Evolutionary conservation across 106 monocot genomes (phyloP).

Genomic region (Narthecium ossifragum): DNA sequence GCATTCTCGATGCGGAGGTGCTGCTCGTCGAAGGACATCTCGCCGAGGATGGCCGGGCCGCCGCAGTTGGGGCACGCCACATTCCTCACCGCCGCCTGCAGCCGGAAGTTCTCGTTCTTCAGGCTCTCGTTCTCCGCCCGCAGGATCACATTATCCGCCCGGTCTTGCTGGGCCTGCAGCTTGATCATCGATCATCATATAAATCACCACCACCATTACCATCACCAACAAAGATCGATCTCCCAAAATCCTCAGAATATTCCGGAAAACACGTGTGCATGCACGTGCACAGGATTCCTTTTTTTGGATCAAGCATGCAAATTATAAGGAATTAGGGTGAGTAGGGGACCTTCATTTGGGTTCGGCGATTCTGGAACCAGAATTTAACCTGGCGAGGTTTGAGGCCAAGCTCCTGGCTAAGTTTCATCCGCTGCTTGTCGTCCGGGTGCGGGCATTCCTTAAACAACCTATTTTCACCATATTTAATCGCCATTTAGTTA

Average conservation of each 20-base stretch:
- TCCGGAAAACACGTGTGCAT: neutral
- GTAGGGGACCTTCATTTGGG: conserved; percentile 82
- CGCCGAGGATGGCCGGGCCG: conserved; percentile 77
- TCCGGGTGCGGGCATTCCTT: conserved; percentile 98
- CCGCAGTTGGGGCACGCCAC: conserved; percentile 89
- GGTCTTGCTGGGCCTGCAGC: conserved; percentile 95
- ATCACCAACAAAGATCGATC: neutral
- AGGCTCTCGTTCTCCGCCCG: conserved; percentile 86
- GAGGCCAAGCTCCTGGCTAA: conserved; percentile 94
- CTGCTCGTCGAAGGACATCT: conserved; percentile 91
- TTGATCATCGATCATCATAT: too few relatives aligned
- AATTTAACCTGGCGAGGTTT: conserved; percentile 98
- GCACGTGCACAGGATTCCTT: too few relatives aligned
- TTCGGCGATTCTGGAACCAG: conserved; percentile 99
- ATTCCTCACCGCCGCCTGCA: conserved; percentile 82
- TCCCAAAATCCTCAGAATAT: neutral
- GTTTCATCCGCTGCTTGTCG: conserved; percentile 89
- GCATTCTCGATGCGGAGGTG: conserved; percentile 93
- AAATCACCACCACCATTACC: too few relatives aligned
- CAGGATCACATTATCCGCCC: conserved; percentile 76
- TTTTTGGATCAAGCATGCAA: too few relatives aligned
- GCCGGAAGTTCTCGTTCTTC: conserved; percentile 84
- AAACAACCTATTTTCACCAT: conserved; percentile 85
- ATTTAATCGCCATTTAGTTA: too few relatives aligned
- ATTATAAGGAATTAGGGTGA: neutral